Evolutionary conservation across 1,284 basidiomycete genomes (phyloP).

Genomic region (Kwoniella shivajii): DNA sequence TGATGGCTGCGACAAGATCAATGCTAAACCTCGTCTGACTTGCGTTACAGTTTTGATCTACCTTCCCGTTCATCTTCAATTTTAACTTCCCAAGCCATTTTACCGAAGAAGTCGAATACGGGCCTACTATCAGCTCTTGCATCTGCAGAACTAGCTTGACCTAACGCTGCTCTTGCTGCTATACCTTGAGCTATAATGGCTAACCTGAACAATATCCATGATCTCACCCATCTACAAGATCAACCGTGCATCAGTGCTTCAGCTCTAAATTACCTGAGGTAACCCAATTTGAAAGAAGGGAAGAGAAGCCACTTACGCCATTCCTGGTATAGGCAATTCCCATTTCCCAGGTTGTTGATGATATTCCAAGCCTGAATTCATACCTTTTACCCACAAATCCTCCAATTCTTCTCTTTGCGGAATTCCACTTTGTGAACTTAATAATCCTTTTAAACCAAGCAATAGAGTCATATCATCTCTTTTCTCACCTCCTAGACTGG

Average conservation of each 20-base stretch:
- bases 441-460: constrained; percentile 67
- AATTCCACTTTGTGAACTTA: constrained; percentile 62
- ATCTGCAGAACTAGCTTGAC: constrained; percentile 81
- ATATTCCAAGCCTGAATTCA: constrained; percentile 42
- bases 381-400: constrained; percentile 50
- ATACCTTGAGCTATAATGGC: constrained; percentile 91
- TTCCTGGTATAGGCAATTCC: constrained; percentile 42
- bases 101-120: constrained; percentile 67
- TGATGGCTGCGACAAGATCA: no score
- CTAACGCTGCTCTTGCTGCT: constrained; percentile 78
- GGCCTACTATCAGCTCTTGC: constrained; percentile 61
- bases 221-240: constrained; percentile 32
- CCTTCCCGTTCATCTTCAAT: constrained; percentile 56
- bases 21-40: no score
- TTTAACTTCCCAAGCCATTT: constrained; percentile 62
- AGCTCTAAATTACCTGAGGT: no score
- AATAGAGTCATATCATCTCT: constrained; percentile 26
- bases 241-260: no score
- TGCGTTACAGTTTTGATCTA: constrained; percentile 41
- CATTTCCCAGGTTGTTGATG: constrained; percentile 30
- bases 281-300: not conserved
- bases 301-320: constrained; percentile 52
- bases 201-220: constrained; percentile 59
- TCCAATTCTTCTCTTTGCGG: constrained; percentile 71
- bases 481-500: constrained; percentile 27